Evolutionary conservation across 2,329 filamentous ascomycete species (phyloP), one percentile per base, ranked within the genome.

Genomic region (Macroventuria anomochaeta): DNA sequence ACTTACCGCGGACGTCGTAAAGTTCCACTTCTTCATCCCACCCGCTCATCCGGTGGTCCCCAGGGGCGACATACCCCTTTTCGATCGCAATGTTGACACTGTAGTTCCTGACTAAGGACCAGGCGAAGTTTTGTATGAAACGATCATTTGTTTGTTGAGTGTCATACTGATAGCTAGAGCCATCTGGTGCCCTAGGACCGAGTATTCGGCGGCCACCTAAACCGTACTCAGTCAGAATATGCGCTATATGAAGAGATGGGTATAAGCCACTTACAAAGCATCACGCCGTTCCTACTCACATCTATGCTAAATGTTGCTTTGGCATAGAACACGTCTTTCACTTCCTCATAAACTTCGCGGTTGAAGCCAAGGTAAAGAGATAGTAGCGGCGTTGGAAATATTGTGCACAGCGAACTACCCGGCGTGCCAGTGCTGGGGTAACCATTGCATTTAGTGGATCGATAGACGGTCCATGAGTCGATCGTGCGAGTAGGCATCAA

Each of bases 1-100:
- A 47, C 55, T 29, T 33, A 68, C 66, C 66, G 52, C 71, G 61
- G 8, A 73, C 67, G 43, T 74, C 71, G 48, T 74, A 74, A 25
- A 74, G 61, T 42, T 74, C 71, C 1, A 74, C 70, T 41, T 74
- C 71, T 47, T 72, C 68, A 25, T 72, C 66, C 69, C 68, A 74
- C n/a, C n/a, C n/a, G n/a, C 1, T 41, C 18, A 11, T 12, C 7
- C 15, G 5, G n/a, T n/a, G n/a, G n/a, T n/a, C n/a, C n/a, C n/a
- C n/a, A n/a, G n/a, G n/a, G n/a, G n/a, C n/a, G n/a, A n/a, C n/a
- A n/a, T n/a, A n/a, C n/a, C n/a, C n/a, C n/a, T n/a, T n/a, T n/a
- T n/a, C 67, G 1, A 73, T 59, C 10, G 67, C 32, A 7, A 74
- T 71, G 29, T 71, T 63, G 8, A 74, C 62, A 11, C 63, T 59